phyloP scores from a whole-genome alignment of 805 yeast genomes.

The Candida berthetii region DNA sequence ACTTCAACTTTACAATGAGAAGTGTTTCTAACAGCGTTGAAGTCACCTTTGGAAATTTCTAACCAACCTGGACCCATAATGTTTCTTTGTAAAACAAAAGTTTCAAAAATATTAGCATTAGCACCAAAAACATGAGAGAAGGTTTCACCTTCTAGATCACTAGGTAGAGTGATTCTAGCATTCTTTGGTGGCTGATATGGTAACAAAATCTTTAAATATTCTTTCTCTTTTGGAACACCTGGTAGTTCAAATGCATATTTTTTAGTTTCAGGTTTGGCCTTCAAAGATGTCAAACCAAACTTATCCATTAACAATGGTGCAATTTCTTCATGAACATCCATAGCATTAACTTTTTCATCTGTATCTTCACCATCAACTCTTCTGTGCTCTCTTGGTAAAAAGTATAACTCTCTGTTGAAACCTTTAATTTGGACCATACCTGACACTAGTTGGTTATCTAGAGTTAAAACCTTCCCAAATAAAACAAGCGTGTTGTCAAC shows the following conservation, averaged over 20 bases:
- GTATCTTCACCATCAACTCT: conserved; percentile 35
- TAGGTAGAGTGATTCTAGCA: conserved; percentile 42
- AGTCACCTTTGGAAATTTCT: conserved; percentile 60
- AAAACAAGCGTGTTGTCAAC: conserved; percentile 61
- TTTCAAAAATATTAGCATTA: conserved; percentile 68
- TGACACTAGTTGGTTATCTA: conserved; percentile 55
- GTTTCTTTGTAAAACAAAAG: conserved; percentile 74
- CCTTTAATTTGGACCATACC: conserved; percentile 73
- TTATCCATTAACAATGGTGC: conserved; percentile 56
- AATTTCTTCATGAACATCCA: conserved; percentile 76
- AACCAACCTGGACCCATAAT: conserved; percentile 99
- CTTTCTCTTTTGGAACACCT: conserved; percentile 71
- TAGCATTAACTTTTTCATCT: conserved; percentile 35
- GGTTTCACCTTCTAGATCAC: conserved; percentile 68
- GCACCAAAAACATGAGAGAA: conserved; percentile 79
- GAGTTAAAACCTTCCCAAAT: conserved; percentile 73
- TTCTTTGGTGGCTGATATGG: conserved; percentile 67
- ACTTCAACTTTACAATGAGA: conserved; percentile 83
- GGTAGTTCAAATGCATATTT: conserved; percentile 88
- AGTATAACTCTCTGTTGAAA: conserved; percentile 63
- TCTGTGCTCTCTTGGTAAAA: conserved; percentile 63
- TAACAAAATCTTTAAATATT: conserved; percentile 70
- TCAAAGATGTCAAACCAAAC: conserved; percentile 54
- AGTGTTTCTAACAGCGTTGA: conserved; percentile 48
- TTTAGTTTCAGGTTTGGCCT: conserved; percentile 64